Base-by-base conservation (phyloP, 805 yeast genomes). In the Pichia californica region DNA sequence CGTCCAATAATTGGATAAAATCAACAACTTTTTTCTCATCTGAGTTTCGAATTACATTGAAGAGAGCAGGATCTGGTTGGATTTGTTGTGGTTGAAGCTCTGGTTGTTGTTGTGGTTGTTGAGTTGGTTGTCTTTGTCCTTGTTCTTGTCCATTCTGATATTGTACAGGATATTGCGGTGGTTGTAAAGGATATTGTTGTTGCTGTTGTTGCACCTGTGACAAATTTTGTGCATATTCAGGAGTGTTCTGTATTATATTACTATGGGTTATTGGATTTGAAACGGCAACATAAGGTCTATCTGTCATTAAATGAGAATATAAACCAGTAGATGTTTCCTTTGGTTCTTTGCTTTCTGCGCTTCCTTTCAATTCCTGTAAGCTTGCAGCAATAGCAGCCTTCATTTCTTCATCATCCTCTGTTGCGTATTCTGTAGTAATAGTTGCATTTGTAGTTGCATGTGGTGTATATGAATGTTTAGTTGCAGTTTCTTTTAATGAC, bases 361-460 rank as follows among this genome's bases (percentile, higher is more conserved):
- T 10, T 19, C 19, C 2, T 50, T 83, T 76, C 58, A 83, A 71
- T 46, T 89, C 97, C 41, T 72, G 73, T 48, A 93, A 69, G 61
- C 96, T 87, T 1, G 96, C 96, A 14, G 84, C 95, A 45, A 93
- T 91, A 0, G 98, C 99, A 1, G 93, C 95, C 59, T 80, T 85
- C 79, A 91, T 76, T 30, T 88, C 96, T 31, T 83, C 91, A 56
- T 88, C 95, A 15, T 82, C 85, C 16, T 83, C 95, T 16, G 82
- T 85, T 15, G 83, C 67, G 2, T 48, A 57, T 10, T 27, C 19
- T 13, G 16, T 20, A 4, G 45, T 43, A 11, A 36, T 33, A n/a
- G 46, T 48, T 10, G 30, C n/a, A 8, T 20, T 27, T 4, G 10
- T 11, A 18, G 14, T 34, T 4, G 46, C 38, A 4, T 20, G 25